Base-by-base conservation (phyloP, 371 early-diverging fungal genomes). In the Mortierella sp. region DNA sequence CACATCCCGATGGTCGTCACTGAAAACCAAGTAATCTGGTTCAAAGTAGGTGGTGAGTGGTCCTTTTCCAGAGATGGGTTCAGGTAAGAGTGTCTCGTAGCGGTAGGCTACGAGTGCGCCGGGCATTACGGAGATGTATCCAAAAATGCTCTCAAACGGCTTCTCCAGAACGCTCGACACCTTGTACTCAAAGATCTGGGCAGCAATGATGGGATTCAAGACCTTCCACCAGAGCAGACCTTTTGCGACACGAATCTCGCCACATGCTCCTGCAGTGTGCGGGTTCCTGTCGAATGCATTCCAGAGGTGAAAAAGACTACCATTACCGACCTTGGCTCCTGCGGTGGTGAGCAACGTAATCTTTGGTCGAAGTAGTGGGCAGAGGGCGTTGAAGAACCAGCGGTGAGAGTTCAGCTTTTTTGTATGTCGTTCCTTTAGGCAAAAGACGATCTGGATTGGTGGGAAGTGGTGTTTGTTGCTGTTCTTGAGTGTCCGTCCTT, bases 341-440 rank as follows among this genome's bases (percentile, higher is more conserved):
- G 98, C 98, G 77, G 98, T 98, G 34, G 98, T 91, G 44, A 98
- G 91, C 75, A 98, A 90, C 80, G 96, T 96, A n/a, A 98, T 94
- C 75, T 95, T 94, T 14, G 98, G 98, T 45, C 94, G 89, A 68
- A 98, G 80, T 13, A 97, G 73, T 28, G 93, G 92, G 48, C 97
- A 94, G 75, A 98, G 93, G 1, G 97, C 97, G 81, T 97, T 96
- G 89, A 98, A 98, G 90, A 97, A 97, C 98, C 98, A 98, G 31
- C 97, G 95, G 80, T 98, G 98, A n/a, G 97, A 97, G 90, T 98
- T 98, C 91, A 98, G 96, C 90, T 97, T 95, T 60, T 95, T 94
- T 58, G 92, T 92, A 75, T 95, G 96, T 80, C 95, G 95, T 88
- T 97, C 97, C 90, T 98, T 98, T 44, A 98, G 90, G 79, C 96